Conservation (phyloP, 1,139 yeast genomes). For the Kodamaea suecica region DNA sequence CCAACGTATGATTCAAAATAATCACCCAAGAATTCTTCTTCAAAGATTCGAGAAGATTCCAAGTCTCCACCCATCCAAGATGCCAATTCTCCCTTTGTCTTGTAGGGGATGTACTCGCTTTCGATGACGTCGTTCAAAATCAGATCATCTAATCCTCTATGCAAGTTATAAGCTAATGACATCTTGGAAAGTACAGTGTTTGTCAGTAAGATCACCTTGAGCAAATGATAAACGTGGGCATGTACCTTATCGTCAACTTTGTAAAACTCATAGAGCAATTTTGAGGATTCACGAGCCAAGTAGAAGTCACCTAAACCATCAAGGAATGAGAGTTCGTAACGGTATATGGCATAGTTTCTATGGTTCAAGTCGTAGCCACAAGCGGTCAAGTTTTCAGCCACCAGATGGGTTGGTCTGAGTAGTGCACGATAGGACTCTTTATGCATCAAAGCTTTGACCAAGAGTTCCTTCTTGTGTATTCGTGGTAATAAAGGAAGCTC, state of each 20-base stretch:
- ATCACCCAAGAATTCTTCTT: conserved; percentile 45
- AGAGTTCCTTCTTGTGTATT: conserved; percentile 28
- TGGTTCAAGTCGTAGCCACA: conserved; percentile 18
- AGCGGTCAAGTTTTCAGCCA: conserved; percentile 23
- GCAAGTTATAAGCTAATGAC: conserved; percentile 37
- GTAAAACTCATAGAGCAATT: conserved; percentile 31
- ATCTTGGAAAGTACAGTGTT: conserved; percentile 40
- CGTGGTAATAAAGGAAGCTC: conserved; percentile 37
- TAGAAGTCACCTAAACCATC: conserved; percentile 47
- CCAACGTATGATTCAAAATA: conserved; percentile 46
- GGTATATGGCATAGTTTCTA: conserved; percentile 22
- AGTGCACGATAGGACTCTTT: conserved; percentile 39
- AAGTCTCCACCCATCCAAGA: conserved; percentile 16
- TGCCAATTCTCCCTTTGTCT: conserved; percentile 11
- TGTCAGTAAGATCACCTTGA: conserved; percentile 38
- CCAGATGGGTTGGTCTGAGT: conserved; percentile 28
- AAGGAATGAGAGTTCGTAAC: conserved; percentile 40
- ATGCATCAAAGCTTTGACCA: conserved; percentile 40
- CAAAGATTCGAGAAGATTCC: conserved; percentile 29
- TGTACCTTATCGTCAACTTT: conserved; percentile 15
- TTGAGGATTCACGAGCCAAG: conserved; percentile 39
- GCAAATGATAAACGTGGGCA: conserved; percentile 30
- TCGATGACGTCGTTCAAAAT: conserved; percentile 15
- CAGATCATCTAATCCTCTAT: conserved; percentile 34
- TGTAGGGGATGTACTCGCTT: conserved; percentile 14